Conservation (phyloP, 768 basidiomycete genomes). For the Boletus reticulatus region DNA sequence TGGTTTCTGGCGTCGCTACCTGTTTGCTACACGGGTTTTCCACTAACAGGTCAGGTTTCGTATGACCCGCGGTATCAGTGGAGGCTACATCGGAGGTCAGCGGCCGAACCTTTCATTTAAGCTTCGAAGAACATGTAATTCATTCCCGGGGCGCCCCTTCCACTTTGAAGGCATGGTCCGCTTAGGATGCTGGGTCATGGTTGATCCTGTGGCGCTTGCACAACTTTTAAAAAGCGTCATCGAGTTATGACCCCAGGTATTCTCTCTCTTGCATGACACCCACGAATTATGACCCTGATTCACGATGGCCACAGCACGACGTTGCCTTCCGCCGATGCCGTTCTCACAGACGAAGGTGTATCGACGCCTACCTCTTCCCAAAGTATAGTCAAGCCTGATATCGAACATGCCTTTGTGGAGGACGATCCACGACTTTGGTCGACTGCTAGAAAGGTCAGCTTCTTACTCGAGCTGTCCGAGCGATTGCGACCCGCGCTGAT, state of each 20-base stretch:
- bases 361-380: background rate
- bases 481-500: background rate
- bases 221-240: background rate
- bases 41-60: no score
- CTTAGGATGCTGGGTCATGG: background rate
- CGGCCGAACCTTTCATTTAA: conserved; percentile 7
- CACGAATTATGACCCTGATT: conserved; percentile 6
- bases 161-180: background rate
- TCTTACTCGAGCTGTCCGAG: background rate
- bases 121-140: background rate
- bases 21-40: background rate
- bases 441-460: conserved; percentile 48
- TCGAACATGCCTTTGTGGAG: conserved; percentile 43
- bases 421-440: conserved; percentile 69
- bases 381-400: conserved; percentile 23
- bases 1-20: background rate
- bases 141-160: background rate
- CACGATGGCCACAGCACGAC: background rate
- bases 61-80: no score
- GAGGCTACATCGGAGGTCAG: background rate
- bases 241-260: background rate
- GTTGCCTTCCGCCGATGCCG: background rate
- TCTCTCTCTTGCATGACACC: background rate
- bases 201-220: background rate
- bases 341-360: background rate